phyloP scores from a whole-genome alignment of 345 rosid species.

The Barbarea vulgaris region DNA sequence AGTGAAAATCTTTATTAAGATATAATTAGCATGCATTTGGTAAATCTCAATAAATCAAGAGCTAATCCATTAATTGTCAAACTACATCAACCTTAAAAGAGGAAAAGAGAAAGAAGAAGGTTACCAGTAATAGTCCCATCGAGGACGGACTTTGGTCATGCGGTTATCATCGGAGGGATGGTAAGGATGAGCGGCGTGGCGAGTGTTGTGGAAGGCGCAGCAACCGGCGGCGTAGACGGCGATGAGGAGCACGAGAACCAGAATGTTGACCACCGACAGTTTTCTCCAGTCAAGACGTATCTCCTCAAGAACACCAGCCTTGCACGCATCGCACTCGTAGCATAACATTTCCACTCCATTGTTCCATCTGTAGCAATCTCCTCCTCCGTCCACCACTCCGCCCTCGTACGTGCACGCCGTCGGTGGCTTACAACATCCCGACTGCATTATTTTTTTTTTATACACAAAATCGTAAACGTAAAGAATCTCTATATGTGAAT shows the following conservation, averaged over 20 bases:
- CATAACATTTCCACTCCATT: slow-evolving; percentile 61
- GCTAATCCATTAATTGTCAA: not conserved
- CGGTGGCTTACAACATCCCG: slow-evolving; percentile 99
- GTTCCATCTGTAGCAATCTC: slow-evolving; percentile 84
- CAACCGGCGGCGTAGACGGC: slow-evolving; percentile 76
- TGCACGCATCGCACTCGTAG: slow-evolving; percentile 94
- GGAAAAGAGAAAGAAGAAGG: not conserved
- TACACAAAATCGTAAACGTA: not conserved
- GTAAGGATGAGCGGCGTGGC: slow-evolving; percentile 64
- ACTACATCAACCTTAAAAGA: no score
- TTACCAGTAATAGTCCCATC: slow-evolving; percentile 85
- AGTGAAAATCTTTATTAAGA: not conserved
- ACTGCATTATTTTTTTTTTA: slow-evolving; percentile 43
- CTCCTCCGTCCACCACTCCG: slow-evolving; percentile 55
- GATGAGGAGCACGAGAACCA: slow-evolving; percentile 70
- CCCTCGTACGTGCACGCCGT: slow-evolving; percentile 70
- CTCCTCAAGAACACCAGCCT: slow-evolving; percentile 88
- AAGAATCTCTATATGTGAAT: not conserved
- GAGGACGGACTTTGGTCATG: slow-evolving; percentile 76
- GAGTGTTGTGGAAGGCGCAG: slow-evolving; percentile 82
- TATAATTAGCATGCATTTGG: not conserved
- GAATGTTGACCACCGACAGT: slow-evolving; percentile 67
- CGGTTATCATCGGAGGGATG: slow-evolving; percentile 63
- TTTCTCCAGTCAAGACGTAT: slow-evolving; percentile 82
- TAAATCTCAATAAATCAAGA: not conserved